Evolutionary conservation across 2,329 filamentous ascomycete species (phyloP).

Genomic region (Torrubiella hemipterigena): DNA sequence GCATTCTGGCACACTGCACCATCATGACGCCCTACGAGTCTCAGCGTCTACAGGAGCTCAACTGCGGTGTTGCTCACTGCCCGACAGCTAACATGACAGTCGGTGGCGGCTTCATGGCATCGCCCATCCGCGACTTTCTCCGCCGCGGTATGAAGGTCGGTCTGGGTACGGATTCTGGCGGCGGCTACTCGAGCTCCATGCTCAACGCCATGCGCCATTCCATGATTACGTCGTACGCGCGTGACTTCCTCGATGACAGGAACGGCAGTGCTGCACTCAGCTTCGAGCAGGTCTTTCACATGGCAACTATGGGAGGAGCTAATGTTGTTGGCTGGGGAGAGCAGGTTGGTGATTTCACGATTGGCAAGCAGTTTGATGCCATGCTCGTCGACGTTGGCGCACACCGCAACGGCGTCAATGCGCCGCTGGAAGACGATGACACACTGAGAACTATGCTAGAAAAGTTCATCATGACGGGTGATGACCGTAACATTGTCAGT

Average conservation of each 20-base stretch:
- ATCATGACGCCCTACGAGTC: conserved; percentile 47
- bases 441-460: conserved; percentile 35
- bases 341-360: conserved; percentile 41
- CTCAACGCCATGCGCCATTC: conserved; percentile 46
- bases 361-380: conserved; percentile 53
- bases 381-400: conserved; percentile 30
- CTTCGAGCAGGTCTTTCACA: conserved; percentile 41
- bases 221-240: conserved; percentile 39
- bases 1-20: conserved; percentile 57
- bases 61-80: conserved; percentile 52
- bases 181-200: conserved; percentile 49
- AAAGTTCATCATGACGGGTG: conserved; percentile 55
- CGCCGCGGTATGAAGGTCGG: conserved; percentile 50
- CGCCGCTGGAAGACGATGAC: conserved; percentile 39
- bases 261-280: conserved; percentile 29
- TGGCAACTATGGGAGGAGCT: conserved; percentile 51
- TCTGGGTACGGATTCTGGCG: conserved; percentile 52
- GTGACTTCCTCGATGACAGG: conserved; percentile 26
- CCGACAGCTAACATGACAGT: conserved; percentile 53
- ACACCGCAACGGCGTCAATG: conserved; percentile 29
- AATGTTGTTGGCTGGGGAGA: conserved; percentile 41
- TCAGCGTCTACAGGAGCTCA: conserved; percentile 27
- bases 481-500: conserved; percentile 46
- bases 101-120: conserved; percentile 50
- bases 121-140: conserved; percentile 46